phyloP scores from a whole-genome alignment of 768 basidiomycete genomes.

The Kwoniella sp. region DNA sequence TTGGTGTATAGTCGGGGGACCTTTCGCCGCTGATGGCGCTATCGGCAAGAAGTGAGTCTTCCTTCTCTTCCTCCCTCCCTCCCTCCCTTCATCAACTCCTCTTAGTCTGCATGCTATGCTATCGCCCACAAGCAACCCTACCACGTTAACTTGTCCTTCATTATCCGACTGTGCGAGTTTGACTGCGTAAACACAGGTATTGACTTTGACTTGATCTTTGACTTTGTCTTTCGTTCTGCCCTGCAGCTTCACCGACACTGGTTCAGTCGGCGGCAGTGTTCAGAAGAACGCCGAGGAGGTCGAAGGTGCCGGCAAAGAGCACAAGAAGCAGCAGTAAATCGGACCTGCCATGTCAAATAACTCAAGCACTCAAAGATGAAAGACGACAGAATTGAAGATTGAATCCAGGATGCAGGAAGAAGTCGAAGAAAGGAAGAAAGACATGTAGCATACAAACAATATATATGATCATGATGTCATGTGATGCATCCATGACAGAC shows the following conservation, averaged over 20 bases:
- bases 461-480: no score
- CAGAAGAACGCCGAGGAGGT: constrained; percentile 33
- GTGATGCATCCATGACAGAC: no score
- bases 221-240: no score
- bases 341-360: not conserved
- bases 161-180: no score
- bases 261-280: constrained; percentile 34
- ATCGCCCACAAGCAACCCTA: no score
- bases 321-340: constrained; percentile 21
- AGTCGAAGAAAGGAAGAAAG: no score
- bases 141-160: no score
- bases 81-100: no score
- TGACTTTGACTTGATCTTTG: no score
- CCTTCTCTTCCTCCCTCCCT: not conserved
- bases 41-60: constrained; percentile 42
- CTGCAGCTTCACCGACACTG: constrained; percentile 36
- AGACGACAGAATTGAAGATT: not conserved
- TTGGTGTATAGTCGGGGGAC: constrained; percentile 36
- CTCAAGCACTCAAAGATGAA: not conserved
- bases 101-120: no score
- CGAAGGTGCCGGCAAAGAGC: constrained; percentile 31
- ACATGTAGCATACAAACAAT: no score
- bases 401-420: no score
- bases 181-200: not conserved
- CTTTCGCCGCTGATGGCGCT: constrained; percentile 40